Evolutionary conservation across 768 basidiomycete genomes (phyloP).

Genomic region (Scleroderma bovista): DNA sequence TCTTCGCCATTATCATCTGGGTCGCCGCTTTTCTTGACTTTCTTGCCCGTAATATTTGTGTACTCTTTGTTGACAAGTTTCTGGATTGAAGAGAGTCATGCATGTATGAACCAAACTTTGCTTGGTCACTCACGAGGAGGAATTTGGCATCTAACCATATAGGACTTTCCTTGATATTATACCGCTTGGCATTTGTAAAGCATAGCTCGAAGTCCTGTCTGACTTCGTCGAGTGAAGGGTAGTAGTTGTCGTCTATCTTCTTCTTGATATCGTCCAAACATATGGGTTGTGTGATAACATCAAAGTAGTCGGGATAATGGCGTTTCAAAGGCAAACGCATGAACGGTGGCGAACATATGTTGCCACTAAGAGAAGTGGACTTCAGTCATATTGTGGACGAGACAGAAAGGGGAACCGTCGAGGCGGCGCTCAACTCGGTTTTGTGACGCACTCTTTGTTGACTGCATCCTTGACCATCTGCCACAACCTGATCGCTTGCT

Average conservation of each 20-base stretch:
- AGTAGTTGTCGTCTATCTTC: slow-evolving; percentile 55
- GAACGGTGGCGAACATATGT: slow-evolving; percentile 58
- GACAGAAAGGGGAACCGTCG: slow-evolving; percentile 40
- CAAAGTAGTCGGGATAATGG: slow-evolving; percentile 84
- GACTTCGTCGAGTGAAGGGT: slow-evolving; percentile 60
- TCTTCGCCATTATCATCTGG: slow-evolving; percentile 36
- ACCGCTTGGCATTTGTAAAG: slow-evolving; percentile 77
- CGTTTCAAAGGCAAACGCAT: slow-evolving; percentile 65
- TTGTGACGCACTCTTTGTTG: slow-evolving; percentile 80
- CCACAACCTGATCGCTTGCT: slow-evolving; percentile 69
- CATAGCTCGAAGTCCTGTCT: slow-evolving; percentile 70
- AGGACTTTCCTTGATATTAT: slow-evolving; percentile 73
- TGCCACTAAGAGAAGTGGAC: slow-evolving; percentile 46
- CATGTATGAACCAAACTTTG: neutral
- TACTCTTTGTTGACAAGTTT: slow-evolving; percentile 46
- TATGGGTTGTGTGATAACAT: slow-evolving; percentile 72
- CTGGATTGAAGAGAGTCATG: slow-evolving; percentile 22
- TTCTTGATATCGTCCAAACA: slow-evolving; percentile 87
- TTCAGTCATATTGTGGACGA: slow-evolving; percentile 26
- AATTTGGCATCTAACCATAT: slow-evolving; percentile 83
- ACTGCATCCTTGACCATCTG: slow-evolving; percentile 75
- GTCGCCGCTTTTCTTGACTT: slow-evolving; percentile 33
- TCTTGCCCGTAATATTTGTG: slow-evolving; percentile 39
- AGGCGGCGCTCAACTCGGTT: slow-evolving; percentile 32
- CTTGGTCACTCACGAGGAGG: slow-evolving; percentile 52